phyloP scores from a whole-genome alignment of 805 yeast genomes.

The Yamadazyma sp. region DNA sequence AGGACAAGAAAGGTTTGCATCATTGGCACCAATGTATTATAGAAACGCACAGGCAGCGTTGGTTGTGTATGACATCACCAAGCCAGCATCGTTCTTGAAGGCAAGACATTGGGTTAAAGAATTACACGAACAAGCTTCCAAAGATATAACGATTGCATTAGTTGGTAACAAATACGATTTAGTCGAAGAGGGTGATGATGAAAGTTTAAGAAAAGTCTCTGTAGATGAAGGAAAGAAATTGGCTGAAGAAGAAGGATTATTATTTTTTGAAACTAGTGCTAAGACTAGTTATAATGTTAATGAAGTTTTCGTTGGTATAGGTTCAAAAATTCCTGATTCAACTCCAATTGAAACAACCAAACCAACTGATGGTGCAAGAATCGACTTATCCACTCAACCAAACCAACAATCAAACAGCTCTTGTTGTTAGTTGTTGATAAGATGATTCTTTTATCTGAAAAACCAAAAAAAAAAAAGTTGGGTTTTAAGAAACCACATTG shows the following conservation, averaged over 20 bases:
- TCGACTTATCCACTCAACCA: conserved; percentile 28
- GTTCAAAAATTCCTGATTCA: conserved; percentile 70
- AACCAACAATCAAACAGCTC: conserved; percentile 2
- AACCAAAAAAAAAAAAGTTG: no score
- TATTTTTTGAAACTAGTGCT: conserved; percentile 94
- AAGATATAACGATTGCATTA: conserved; percentile 85
- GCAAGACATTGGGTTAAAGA: conserved; percentile 99
- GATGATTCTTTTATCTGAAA: no score
- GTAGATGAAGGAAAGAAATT: conserved; percentile 81
- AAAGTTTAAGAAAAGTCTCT: conserved; percentile 68
- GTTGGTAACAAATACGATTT: conserved; percentile 92
- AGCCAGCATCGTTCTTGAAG: conserved; percentile 90
- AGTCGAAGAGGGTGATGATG: conserved; percentile 41
- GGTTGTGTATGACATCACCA: conserved; percentile 93
- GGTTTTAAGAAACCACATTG: no score
- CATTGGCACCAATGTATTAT: conserved; percentile 95
- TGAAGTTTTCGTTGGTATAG: conserved; percentile 88
- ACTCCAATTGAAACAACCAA: conserved; percentile 5
- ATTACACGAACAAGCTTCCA: conserved; percentile 91
- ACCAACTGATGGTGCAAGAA: conserved; percentile 26
- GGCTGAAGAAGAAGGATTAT: conserved; percentile 86
- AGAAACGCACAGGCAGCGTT: conserved; percentile 96
- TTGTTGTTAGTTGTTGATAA: conserved; percentile 12
- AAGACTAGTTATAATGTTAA: conserved; percentile 86
- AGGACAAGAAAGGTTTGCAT: conserved; percentile 91